Conservation (phyloP, 371 early-diverging fungal species). For the Rhizopus microsporus region DNA sequence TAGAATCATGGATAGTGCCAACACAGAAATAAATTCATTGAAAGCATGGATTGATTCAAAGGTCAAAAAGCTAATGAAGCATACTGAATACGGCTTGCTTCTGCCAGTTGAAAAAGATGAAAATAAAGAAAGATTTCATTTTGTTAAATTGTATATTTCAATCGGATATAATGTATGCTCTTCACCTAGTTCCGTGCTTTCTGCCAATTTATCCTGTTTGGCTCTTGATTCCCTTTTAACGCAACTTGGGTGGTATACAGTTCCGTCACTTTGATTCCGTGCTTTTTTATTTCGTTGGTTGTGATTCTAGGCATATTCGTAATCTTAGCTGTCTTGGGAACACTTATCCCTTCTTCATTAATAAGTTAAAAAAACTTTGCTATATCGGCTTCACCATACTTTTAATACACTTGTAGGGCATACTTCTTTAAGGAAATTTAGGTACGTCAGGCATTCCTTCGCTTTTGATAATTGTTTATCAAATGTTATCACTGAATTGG, state of each 20-base stretch:
- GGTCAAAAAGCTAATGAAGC: no score
- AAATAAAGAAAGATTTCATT: no score
- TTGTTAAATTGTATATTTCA: no score
- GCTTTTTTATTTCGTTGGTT: neutral
- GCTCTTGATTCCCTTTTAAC: no score
- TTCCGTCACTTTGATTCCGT: conserved; percentile 6
- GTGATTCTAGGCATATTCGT: conserved; percentile 6
- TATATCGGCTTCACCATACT: conserved; percentile 9
- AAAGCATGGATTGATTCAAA: no score
- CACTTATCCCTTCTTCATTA: conserved; percentile 3
- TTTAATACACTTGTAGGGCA: conserved; percentile 2
- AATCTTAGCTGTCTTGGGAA: conserved; percentile 4
- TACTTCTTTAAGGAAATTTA: conserved; percentile 1
- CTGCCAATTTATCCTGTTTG: no score
- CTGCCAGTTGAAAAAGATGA: no score
- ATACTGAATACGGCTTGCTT: no score
- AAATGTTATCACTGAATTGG: conserved; percentile 3
- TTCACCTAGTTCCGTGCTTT: no score
- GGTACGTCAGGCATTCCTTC: neutral
- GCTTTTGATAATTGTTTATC: neutral
- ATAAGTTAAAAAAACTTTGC: conserved; percentile 10
- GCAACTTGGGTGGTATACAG: neutral
- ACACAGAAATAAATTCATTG: no score
- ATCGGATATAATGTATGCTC: no score
- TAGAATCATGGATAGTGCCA: no score